Base-by-base conservation (phyloP, 2,329 filamentous ascomycete species). In the Cladosporium cucumerinum region DNA sequence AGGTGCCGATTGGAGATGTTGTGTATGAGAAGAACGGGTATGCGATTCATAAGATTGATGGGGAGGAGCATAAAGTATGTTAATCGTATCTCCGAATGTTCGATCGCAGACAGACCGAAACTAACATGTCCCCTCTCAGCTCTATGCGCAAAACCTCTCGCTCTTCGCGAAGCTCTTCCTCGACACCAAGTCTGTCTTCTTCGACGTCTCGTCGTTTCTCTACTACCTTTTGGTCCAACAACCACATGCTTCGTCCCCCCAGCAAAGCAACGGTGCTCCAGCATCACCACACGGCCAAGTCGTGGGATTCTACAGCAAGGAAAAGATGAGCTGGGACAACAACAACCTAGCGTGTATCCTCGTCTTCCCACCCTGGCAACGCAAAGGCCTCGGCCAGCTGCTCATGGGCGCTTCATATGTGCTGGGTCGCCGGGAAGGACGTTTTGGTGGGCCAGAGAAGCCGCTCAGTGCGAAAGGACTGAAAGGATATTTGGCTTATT, bases 301-400 rank as follows among this genome's bases (percentile, higher is more conserved):
- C 32, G 86, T 94, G 1, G 95, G 95, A n/a, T 98, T 98, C 84
- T 99, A 98, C 81, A 96, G 91, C 68, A 98, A 99, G 76, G 95
- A 99, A 78, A 98, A 98, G 77, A 90, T 97, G 83, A 97, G 92
- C 3, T 99, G 95, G 94, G 95, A 99, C 73, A 93, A 94, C 73
- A 98, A 99, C 78, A 99, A 98, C 70, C 84, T 99, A 5, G 95
- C 95, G 0, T 99, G 95, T 75, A 99, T 99, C 71, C 83, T 98
- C 7, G 86, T 98, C 18, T 98, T 98, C 73, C 95, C 95, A 1
- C 95, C 95, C 0, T 98, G 94, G 87, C 94, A 98, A 78, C 89
- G 90, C 68, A 93, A 92, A 69, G 93, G 94, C 1, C 84, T 98
- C 0, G 95, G 95, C 0, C 88, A 92, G 60, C 81, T 98, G 59